phyloP scores from a whole-genome alignment of 208 protist species.

The Trypanosoma avium region DNA sequence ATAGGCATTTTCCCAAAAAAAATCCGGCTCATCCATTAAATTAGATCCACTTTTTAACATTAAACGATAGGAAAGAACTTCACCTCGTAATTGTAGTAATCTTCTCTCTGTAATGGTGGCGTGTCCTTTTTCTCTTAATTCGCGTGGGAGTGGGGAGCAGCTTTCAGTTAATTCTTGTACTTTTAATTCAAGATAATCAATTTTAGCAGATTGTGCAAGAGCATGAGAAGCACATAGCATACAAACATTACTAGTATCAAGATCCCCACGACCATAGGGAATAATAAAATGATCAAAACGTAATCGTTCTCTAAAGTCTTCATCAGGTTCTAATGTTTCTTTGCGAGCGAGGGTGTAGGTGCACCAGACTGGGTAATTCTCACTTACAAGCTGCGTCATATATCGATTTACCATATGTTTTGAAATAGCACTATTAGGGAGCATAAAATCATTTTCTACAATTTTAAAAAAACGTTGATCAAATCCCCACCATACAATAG shows the following conservation, averaged over 20 bases:
- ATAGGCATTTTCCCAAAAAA: conserved; percentile 84
- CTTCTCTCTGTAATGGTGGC: conserved; percentile 65
- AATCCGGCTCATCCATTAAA: conserved; percentile 77
- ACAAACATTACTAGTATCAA: conserved; percentile 51
- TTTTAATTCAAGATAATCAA: conserved; percentile 80
- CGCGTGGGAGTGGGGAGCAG: conserved; percentile 68
- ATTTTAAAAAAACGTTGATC: conserved; percentile 79
- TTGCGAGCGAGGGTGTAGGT: conserved; percentile 61
- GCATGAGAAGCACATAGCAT: conserved; percentile 79
- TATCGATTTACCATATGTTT: conserved; percentile 70
- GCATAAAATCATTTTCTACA: conserved; percentile 79
- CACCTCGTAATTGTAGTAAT: conserved; percentile 65
- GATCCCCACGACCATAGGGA: conserved; percentile 56
- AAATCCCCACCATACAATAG: conserved; percentile 83
- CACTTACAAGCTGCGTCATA: conserved; percentile 61
- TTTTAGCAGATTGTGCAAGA: conserved; percentile 77
- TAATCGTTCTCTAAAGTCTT: conserved; percentile 61
- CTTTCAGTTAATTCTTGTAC: conserved; percentile 65
- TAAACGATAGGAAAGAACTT: conserved; percentile 73
- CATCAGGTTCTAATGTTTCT: conserved; percentile 57
- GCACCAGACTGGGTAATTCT: conserved; percentile 83
- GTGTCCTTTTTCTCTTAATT: conserved; percentile 56
- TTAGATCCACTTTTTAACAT: conserved; percentile 83
- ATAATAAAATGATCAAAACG: conserved; percentile 79
- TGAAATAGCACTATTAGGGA: conserved; percentile 56